Evolutionary conservation across 495 filamentous ascomycete species (phyloP).

Genomic region (Trichoderma orchidacearum): DNA sequence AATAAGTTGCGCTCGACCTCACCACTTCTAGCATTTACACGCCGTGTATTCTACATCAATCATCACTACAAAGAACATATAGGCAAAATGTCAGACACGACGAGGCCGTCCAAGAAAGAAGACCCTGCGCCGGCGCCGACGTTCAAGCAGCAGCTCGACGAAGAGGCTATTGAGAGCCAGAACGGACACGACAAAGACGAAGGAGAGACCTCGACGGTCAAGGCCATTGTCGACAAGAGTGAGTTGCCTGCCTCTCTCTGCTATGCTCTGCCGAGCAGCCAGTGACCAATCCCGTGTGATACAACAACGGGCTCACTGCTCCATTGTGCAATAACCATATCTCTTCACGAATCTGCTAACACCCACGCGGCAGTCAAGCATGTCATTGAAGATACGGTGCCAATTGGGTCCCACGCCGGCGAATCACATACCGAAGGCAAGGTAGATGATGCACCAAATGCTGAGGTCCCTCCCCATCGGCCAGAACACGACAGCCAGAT

Average conservation of each 20-base stretch:
- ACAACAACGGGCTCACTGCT: background rate
- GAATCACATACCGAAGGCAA: background rate
- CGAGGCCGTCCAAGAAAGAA: background rate
- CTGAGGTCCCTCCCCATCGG: slow-evolving; percentile 13
- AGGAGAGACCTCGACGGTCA: background rate
- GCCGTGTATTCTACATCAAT: background rate
- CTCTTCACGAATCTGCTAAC: background rate
- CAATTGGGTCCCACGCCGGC: background rate
- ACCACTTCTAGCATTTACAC: background rate
- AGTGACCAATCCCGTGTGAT: background rate
- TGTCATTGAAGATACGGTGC: background rate
- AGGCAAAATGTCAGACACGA: background rate
- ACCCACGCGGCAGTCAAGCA: background rate
- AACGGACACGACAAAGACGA: background rate
- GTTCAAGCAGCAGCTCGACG: slow-evolving; percentile 16
- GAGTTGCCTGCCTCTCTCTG: background rate
- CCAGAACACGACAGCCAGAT: slow-evolving; percentile 19
- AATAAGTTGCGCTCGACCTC: background rate
- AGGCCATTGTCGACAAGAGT: slow-evolving; percentile 15
- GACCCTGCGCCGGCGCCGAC: background rate
- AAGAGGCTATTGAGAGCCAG: slow-evolving; percentile 7
- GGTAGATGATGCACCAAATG: background rate
- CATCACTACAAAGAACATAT: background rate
- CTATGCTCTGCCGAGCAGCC: background rate
- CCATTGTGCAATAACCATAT: background rate